Percentiles rank a stretch among this genome's conserved stretches.
Conservation (phyloP, 768 basidiomycete species). For the Megacollybia marginata region DNA sequence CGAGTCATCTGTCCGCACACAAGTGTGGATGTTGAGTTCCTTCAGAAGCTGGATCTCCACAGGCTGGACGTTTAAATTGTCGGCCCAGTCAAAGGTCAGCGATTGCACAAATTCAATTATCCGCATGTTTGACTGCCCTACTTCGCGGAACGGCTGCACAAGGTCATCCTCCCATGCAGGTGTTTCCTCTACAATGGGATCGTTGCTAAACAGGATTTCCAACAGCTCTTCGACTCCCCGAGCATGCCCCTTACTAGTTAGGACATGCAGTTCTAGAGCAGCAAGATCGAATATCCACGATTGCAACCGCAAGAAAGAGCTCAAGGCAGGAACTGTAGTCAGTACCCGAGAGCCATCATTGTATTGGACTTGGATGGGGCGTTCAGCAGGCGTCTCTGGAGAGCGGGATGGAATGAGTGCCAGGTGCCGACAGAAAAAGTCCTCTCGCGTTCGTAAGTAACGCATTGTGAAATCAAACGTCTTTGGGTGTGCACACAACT, state of each 20-base stretch:
- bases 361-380: constrained; percentile 57
- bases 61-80: constrained; percentile 54
- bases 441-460: constrained; percentile 80
- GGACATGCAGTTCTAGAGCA: constrained; percentile 82
- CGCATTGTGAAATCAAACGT: constrained; percentile 79
- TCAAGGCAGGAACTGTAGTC: constrained; percentile 61
- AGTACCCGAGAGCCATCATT: constrained; percentile 61
- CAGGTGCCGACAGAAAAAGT: constrained; percentile 87
- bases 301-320: constrained; percentile 74
- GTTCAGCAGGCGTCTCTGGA: constrained; percentile 40
- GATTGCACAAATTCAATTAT: constrained; percentile 88
- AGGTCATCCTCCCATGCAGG: constrained; percentile 38
- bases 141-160: constrained; percentile 56
- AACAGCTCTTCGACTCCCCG: constrained; percentile 71
- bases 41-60: constrained; percentile 58
- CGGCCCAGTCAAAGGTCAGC: constrained; percentile 83
- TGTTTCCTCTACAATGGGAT: constrained; percentile 32
- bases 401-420: constrained; percentile 62
- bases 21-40: constrained; percentile 61
- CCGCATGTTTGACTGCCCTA: constrained; percentile 76
- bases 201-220: constrained; percentile 73
- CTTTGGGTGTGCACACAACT: constrained; percentile 80
- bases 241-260: constrained; percentile 70
- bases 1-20: constrained; percentile 55
- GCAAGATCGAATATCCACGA: constrained; percentile 81